These are phyloP conservation scores for Sapria himalayana DNA, from an alignment of 345 rosid species.

Conservation along the genomic window DNA sequence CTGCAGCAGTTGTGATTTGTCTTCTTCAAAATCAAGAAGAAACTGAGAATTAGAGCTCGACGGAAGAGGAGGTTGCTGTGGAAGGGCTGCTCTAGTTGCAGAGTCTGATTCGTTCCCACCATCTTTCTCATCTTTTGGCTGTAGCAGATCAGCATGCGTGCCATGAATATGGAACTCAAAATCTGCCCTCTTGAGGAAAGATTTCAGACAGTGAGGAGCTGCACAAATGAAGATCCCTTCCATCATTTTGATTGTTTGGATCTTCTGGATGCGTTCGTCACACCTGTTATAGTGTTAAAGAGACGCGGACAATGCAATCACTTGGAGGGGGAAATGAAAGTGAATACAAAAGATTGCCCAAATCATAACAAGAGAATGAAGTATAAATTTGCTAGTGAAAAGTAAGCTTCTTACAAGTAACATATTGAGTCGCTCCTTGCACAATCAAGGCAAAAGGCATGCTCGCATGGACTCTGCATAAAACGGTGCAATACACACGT, in stretches of 20 bases:
- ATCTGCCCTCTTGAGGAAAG: conserved; percentile 60
- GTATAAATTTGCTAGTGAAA: too few species aligned
- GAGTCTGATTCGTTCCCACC: conserved; percentile 59
- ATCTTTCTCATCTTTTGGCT: conserved; percentile 46
- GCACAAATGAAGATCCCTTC: conserved; percentile 95
- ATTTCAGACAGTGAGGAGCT: conserved; percentile 91
- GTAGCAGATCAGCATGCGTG: conserved; percentile 44
- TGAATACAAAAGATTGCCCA: too few species aligned
- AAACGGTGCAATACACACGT: too few species aligned
- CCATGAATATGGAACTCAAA: conserved; percentile 64
- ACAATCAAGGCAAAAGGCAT: conserved; percentile 84
- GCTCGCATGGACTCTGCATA: conserved; percentile 88
- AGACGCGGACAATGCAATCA: too few species aligned
- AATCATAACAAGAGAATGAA: too few species aligned
- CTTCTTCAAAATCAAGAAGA: conserved; percentile 39
- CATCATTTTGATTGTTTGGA: conserved; percentile 92
- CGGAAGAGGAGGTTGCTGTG: conserved; percentile 26
- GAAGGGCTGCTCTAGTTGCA: conserved; percentile 38
- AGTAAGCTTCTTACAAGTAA: conserved; percentile 49
- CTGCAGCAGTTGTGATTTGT: conserved; percentile 28
- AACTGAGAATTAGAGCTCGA: conserved; percentile 39
- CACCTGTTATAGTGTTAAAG: too few species aligned
- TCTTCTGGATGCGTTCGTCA: conserved; percentile 91
- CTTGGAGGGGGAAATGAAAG: too few species aligned
- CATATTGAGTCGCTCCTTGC: conserved; percentile 88